Conservation (phyloP, 2,329 filamentous ascomycete genomes). For the Beauveria medogensis region DNA sequence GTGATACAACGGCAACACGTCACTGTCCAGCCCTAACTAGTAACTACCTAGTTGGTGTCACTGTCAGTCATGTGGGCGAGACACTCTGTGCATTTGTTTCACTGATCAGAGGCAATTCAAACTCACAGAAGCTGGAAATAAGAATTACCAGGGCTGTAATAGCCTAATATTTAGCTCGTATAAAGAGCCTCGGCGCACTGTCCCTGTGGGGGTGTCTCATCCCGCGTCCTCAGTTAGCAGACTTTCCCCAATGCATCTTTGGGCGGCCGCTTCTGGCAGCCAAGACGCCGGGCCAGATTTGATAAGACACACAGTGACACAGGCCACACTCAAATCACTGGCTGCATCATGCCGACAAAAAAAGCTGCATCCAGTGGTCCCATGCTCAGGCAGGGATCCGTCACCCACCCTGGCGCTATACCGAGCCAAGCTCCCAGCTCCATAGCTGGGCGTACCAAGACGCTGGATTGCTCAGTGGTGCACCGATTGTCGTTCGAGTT, state of each 20-base stretch:
- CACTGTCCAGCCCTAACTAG: not conserved
- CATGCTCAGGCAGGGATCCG: not conserved
- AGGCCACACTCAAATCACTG: not conserved
- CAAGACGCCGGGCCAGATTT: not conserved
- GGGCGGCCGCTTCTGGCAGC: conserved; percentile 4
- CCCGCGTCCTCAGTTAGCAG: not conserved
- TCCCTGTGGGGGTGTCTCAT: not conserved
- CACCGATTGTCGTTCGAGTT: not conserved
- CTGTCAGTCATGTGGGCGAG: not conserved
- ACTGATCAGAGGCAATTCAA: not conserved
- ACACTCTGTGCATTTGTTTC: not conserved
- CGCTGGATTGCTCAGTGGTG: not conserved
- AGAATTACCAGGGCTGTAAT: not conserved
- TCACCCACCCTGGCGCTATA: not conserved
- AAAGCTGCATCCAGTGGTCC: not conserved
- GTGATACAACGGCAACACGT: conserved; percentile 4
- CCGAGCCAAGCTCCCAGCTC: not conserved
- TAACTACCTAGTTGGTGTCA: too few species aligned
- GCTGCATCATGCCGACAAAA: not conserved
- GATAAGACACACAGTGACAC: not conserved
- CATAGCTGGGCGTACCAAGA: not conserved
- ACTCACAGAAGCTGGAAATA: not conserved
- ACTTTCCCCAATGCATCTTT: not conserved
- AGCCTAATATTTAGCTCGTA: not conserved
- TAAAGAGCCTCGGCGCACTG: not conserved